These are phyloP conservation scores for Yamadazyma oceani DNA, from an alignment of 1,139 yeast species.

Conservation along the genomic window DNA sequence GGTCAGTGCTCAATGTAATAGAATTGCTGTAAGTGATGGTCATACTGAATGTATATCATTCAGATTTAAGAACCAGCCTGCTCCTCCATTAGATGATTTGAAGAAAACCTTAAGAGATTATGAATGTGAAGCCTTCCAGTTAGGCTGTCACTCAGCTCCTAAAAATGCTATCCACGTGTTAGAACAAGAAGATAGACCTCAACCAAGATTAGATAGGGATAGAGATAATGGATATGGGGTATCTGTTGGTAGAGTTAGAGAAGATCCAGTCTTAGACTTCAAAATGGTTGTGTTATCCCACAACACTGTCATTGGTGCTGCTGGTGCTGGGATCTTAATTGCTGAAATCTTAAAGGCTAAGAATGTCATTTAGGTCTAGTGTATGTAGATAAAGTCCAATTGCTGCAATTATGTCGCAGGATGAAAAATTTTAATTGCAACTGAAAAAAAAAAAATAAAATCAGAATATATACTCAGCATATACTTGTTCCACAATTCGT, in stretches of 20 bases:
- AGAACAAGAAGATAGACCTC: conserved; percentile 93
- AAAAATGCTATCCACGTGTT: conserved; percentile 86
- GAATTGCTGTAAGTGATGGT: conserved; percentile 97
- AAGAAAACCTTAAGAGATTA: conserved; percentile 70
- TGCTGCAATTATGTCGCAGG: background rate
- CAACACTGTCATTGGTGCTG: conserved; percentile 97
- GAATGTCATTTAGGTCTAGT: conserved; percentile 53
- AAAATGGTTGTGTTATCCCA: conserved; percentile 96
- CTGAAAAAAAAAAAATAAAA: too few relatives aligned
- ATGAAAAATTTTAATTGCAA: background rate
- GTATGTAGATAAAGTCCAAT: background rate
- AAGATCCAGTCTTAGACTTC: conserved; percentile 87
- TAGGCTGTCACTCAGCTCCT: conserved; percentile 92
- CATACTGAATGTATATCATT: conserved; percentile 95
- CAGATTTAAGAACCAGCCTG: conserved; percentile 75
- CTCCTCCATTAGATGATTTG: conserved; percentile 82
- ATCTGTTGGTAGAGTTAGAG: conserved; percentile 91
- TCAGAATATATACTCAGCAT: too few relatives aligned
- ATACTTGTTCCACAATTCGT: too few relatives aligned
- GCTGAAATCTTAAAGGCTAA: conserved; percentile 87
- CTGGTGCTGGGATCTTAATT: conserved; percentile 97
- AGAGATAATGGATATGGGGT: conserved; percentile 95
- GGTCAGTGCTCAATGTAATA: conserved; percentile 94
- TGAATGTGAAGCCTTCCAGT: conserved; percentile 76
- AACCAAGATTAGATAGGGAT: conserved; percentile 95